Conservation (phyloP, 2,329 filamentous ascomycete species). For the Zymoseptoria pseudotritici region DNA sequence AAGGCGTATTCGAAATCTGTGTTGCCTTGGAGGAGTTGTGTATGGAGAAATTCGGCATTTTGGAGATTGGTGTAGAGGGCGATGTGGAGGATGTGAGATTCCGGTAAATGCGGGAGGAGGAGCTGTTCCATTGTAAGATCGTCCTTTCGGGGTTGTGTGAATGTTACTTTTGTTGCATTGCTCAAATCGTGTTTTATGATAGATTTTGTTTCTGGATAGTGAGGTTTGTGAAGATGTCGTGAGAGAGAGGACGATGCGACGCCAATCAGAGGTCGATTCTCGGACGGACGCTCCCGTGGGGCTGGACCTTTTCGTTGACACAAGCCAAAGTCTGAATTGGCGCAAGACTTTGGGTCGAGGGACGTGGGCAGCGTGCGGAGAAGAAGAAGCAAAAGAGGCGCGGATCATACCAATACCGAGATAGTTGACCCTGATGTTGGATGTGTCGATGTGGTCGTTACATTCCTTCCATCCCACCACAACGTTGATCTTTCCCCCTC, state of each 20-base stretch:
- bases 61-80: conserved; percentile 67
- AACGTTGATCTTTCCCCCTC: neutral
- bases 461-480: neutral
- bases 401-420: neutral
- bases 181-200: too few species aligned
- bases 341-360: too few species aligned
- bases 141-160: too few species aligned
- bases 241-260: neutral
- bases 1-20: conserved; percentile 86
- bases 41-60: conserved; percentile 71
- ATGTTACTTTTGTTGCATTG: too few species aligned
- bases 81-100: conserved; percentile 58
- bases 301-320: neutral
- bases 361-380: too few species aligned
- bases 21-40: conserved; percentile 80
- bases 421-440: neutral
- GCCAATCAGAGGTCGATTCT: neutral
- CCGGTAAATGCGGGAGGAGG: conserved; percentile 66
- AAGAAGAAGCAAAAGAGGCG: neutral
- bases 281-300: neutral
- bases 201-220: too few species aligned
- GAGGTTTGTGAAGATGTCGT: neutral
- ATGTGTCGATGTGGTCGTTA: neutral
- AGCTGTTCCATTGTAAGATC: conserved; percentile 53
- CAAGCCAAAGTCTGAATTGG: too few species aligned